Percentiles rank a stretch among this genome's conserved stretches.
Evolutionary conservation across 2,329 filamentous ascomycete species (phyloP).

Genomic region (Pyrenophora tritici-repentis): DNA sequence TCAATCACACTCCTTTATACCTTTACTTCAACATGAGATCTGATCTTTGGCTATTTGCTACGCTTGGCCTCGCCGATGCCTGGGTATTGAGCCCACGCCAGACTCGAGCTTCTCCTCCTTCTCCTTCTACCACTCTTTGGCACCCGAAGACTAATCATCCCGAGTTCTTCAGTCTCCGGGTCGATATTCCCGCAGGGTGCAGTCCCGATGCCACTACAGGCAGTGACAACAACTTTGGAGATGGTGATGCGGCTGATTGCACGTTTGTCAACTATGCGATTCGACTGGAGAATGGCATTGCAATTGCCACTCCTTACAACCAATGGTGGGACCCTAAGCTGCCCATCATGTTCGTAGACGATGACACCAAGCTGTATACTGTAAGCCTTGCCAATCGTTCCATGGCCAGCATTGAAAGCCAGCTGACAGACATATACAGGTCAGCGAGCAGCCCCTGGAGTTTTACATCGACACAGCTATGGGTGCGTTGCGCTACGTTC

Average conservation of each 20-base stretch:
- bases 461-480: slow-evolving; percentile 30
- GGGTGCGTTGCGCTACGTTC: slow-evolving; percentile 32
- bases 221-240: slow-evolving; percentile 7
- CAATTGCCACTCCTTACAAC: slow-evolving; percentile 35
- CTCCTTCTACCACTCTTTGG: slow-evolving; percentile 9
- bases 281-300: slow-evolving; percentile 32
- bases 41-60: slow-evolving; percentile 15
- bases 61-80: slow-evolving; percentile 26
- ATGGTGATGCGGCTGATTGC: slow-evolving; percentile 11
- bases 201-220: no score
- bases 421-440: slow-evolving; percentile 18
- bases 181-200: background rate
- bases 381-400: slow-evolving; percentile 16
- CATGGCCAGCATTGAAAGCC: background rate
- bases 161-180: slow-evolving; percentile 29
- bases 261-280: slow-evolving; percentile 26
- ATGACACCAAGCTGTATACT: slow-evolving; percentile 36
- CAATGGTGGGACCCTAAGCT: slow-evolving; percentile 35
- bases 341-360: slow-evolving; percentile 35
- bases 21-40: slow-evolving; percentile 31
- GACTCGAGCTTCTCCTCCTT: background rate
- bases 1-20: slow-evolving; percentile 6
- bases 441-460: slow-evolving; percentile 36
- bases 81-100: slow-evolving; percentile 15
- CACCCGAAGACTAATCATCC: slow-evolving; percentile 32